These are phyloP conservation scores for Phoma sp. DNA, from an alignment of 2,329 filamentous ascomycete genomes.

Conservation along the genomic window DNA sequence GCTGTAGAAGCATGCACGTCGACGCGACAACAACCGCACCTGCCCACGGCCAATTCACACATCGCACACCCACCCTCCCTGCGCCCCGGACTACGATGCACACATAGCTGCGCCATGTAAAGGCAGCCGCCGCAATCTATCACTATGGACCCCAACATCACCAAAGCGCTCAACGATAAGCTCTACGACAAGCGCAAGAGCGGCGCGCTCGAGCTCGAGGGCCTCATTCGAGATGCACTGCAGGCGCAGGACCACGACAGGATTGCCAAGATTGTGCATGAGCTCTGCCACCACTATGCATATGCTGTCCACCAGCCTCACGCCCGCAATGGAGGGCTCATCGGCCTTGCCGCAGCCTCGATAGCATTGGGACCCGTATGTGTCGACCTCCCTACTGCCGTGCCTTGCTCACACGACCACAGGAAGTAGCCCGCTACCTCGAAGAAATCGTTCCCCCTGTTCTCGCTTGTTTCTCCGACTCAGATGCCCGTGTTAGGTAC, in stretches of 20 bases:
- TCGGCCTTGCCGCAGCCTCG: conserved; percentile 91
- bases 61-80: conserved; percentile 6
- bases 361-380: conserved; percentile 92
- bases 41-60: conserved; percentile 8
- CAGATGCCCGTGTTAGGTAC: conserved; percentile 95
- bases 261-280: conserved; percentile 88
- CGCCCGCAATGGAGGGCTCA: conserved; percentile 93
- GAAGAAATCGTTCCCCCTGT: conserved; percentile 95
- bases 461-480: conserved; percentile 95
- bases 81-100: conserved; percentile 7
- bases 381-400: conserved; percentile 27
- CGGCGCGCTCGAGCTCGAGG: conserved; percentile 93
- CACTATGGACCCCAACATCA: conserved; percentile 85
- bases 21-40: conserved; percentile 18
- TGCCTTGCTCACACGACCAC: conserved; percentile 31
- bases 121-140: conserved; percentile 21
- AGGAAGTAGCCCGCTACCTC: conserved; percentile 92
- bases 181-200: conserved; percentile 98
- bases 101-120: conserved; percentile 37
- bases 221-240: conserved; percentile 84
- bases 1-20: conserved; percentile 8
- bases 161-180: conserved; percentile 94
- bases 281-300: conserved; percentile 96
- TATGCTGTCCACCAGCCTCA: conserved; percentile 97
- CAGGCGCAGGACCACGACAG: conserved; percentile 77